Percentiles rank a stretch among this genome's conserved stretches.
Conservation (phyloP, 2,329 filamentous ascomycete species). For the Trichoderma aggressivum region DNA sequence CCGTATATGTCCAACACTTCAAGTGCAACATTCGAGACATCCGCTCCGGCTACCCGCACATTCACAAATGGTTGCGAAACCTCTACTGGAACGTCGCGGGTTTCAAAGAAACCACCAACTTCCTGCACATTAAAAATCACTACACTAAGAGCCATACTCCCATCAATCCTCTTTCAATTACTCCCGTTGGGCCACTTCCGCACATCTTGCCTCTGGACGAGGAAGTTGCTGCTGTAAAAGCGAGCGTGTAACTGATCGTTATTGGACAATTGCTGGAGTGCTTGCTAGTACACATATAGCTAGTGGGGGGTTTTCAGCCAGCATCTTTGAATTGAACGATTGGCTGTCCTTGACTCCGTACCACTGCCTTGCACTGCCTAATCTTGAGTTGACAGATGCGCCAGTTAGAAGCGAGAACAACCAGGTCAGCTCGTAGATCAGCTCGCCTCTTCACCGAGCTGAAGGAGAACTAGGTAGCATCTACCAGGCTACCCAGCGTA, state of each 20-base stretch:
- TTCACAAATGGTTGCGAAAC: conserved; percentile 76
- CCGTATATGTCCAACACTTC: conserved; percentile 81
- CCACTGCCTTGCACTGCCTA: background rate
- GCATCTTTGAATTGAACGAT: background rate
- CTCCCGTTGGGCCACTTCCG: conserved; percentile 77
- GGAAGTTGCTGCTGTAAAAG: conserved; percentile 62
- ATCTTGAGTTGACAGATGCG: background rate
- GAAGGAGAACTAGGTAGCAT: background rate
- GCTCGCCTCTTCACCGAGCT: background rate
- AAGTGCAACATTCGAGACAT: conserved; percentile 83
- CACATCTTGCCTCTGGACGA: conserved; percentile 73
- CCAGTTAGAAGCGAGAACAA: background rate
- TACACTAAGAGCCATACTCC: conserved; percentile 58
- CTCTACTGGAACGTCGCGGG: conserved; percentile 79
- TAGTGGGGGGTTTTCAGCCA: background rate
- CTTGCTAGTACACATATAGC: background rate
- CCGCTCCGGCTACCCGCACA: conserved; percentile 71
- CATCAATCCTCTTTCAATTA: conserved; percentile 69
- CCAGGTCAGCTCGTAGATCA: background rate
- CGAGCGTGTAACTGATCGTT: background rate
- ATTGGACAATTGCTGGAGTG: background rate
- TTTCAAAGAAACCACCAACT: conserved; percentile 79
- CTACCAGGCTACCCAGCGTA: background rate
- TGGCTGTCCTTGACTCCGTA: background rate
- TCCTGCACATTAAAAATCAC: conserved; percentile 86